Base-by-base conservation (phyloP, 116 monocot species). In the Cymodocea nodosa region DNA sequence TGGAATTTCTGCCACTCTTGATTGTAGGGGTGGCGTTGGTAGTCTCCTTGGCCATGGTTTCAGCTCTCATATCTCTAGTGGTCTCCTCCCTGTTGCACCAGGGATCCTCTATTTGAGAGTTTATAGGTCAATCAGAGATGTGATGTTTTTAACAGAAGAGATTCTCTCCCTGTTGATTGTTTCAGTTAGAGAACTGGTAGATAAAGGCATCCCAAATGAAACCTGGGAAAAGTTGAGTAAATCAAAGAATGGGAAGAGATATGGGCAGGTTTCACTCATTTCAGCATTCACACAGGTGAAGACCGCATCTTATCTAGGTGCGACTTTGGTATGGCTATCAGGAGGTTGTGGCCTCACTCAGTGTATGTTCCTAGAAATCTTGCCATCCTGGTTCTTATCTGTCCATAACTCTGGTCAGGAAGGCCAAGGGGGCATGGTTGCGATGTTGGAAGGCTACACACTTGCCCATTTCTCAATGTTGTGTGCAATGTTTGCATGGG, bases 21-120 rank as follows among this genome's bases (percentile, higher is more conserved):
- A 66, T 20, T 79, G 70, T 20, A 68, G 67, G 56, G 80, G 86
- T 9, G 92, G 92, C 17, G 83, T 92, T 56, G 89, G 92, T 9
- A 70, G 73, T 66, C 89, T 98, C 73, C 89, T 98, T 7, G 98
- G 98, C 49, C 98, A 98, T 61, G 92, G 89, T 10, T 92, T 98
- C 49, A 85, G 83, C 44, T 90, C 85, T 18, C 87, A 86, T 71
- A 78, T 82, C 56, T 82, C 77, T 2, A 92, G 97, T 36, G 97
- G 92, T 2, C 71, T 88, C 63, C 84, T 82, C 0, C 89, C 92
- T 0, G 92, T 86, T 53, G 92, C 92, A 2, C 98, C 98, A 6
- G 98, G 98, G 12, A 84, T 98, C 35, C 89, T 98, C 13, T 98
- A 89, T 62, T 82, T 98, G 5, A 78, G 86, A n/a, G 55, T 71